phyloP scores from a whole-genome alignment of 106 monocot genomes.

The Alisma plantagoaquatica region DNA sequence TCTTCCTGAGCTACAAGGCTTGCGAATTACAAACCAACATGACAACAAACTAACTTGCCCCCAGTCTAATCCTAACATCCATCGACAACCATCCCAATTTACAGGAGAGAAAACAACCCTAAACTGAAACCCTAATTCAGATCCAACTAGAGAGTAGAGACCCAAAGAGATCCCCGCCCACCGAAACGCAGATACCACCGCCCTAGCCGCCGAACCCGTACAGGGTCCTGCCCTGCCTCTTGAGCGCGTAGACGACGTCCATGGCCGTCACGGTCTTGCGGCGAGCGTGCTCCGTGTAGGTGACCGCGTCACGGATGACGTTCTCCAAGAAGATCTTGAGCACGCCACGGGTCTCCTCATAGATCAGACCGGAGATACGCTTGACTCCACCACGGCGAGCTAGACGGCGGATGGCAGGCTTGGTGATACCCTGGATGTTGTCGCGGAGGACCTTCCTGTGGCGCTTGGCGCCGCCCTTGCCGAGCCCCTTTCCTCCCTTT shows the following conservation, averaged over 20 bases:
- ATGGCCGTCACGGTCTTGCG: slow-evolving; percentile 82
- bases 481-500: not conserved
- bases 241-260: slow-evolving; percentile 88
- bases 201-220: slow-evolving; percentile 83
- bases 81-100: no score
- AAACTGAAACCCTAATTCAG: no score
- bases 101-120: no score
- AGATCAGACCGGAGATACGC: slow-evolving; percentile 26
- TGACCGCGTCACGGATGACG: slow-evolving; percentile 58
- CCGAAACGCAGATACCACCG: no score
- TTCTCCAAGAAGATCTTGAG: slow-evolving; percentile 50
- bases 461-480: slow-evolving; percentile 1
- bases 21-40: no score
- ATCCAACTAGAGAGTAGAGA: no score
- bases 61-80: no score
- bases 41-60: no score
- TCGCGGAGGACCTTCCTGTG: slow-evolving; percentile 2
- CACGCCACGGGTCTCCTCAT: slow-evolving; percentile 42
- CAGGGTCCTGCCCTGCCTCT: slow-evolving; percentile 75
- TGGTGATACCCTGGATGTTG: slow-evolving; percentile 23
- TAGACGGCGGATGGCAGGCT: slow-evolving; percentile 18
- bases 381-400: slow-evolving; percentile 17
- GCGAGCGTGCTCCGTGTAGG: slow-evolving; percentile 79
- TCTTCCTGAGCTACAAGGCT: no score
- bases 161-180: no score